Evolutionary conservation across 148 eudicot species (phyloP), one percentile per base, ranked within the genome.

Genomic region (Camellia japonica): DNA sequence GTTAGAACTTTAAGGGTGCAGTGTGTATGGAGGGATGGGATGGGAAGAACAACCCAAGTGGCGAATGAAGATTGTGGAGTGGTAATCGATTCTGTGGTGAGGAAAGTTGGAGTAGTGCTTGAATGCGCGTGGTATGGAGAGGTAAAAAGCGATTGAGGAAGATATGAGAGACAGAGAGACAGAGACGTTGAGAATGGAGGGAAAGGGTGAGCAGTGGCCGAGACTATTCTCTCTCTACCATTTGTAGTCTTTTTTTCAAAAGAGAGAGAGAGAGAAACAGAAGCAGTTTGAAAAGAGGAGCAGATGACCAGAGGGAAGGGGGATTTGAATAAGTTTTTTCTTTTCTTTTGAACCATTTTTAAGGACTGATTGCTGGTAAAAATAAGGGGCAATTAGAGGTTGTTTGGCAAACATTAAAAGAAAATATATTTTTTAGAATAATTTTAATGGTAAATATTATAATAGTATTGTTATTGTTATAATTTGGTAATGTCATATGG

Each of bases 71-170:
- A 83, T 54, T 67, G 70, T 44, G 75, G 38, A 56, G 47, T 78
- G 44, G 43, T 44, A 78, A 70, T 64, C 38, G 59, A 82, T 68
- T 73, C 41, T 15, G 67, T 74, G 38, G 15, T 23, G 84, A 58
- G 71, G 56, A 83, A 78, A 73, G 80, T 62, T 79, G 82, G 75
- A 85, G 55, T 74, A 80, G 46, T 20, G 52, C 71, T 82, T 20
- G 79, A 73, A 73, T 82, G 74, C 64, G 54, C 74, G 68, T 30
- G 80, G 78, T 52, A 8, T 8, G 44, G 6, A 23, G 30, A 43
- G 12, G 47, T 62, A 44, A 76, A 82, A 82, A 81, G 84, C n/a
- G 66, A 70, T 76, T 73, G 71, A 42, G 61, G 68, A 68, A 30
- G 47, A 14, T 67, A n/a, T 74, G 68, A 82, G 80, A 60, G 80